phyloP scores from a whole-genome alignment of 2,329 filamentous ascomycete species.

The Ophiostoma ips region DNA sequence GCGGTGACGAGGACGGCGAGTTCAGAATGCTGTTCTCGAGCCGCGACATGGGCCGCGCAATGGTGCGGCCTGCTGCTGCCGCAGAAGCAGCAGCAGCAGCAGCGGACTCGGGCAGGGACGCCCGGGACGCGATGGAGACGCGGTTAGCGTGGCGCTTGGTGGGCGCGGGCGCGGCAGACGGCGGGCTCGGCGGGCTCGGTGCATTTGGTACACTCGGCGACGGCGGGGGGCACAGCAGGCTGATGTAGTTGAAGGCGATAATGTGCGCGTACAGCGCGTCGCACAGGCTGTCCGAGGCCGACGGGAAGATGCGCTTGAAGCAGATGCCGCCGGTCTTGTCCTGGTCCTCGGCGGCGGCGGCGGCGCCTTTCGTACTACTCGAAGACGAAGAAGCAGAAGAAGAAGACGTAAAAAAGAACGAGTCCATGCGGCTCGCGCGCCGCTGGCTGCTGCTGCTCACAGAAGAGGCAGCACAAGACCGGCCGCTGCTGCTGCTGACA shows the following conservation, averaged over 20 bases:
- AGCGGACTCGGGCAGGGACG: conserved; percentile 1
- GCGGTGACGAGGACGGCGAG: conserved; percentile 7
- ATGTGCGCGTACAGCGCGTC: conserved; percentile 46
- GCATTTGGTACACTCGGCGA: conserved; percentile 4
- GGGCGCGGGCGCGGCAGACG: too few species aligned
- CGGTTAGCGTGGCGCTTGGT: conserved; percentile 12
- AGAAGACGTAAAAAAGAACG: background rate
- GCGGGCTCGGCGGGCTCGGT: background rate
- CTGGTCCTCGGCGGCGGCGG: too few species aligned
- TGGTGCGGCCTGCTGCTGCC: background rate
- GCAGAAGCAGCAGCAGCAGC: too few species aligned
- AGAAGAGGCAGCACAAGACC: background rate
- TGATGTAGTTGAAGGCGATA: conserved; percentile 44
- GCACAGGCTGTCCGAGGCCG: conserved; percentile 39
- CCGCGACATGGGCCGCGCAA: background rate
- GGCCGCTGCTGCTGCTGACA: background rate
- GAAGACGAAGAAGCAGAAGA: too few species aligned
- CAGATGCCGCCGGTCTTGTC: conserved; percentile 6
- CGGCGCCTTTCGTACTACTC: too few species aligned
- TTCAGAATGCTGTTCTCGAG: background rate
- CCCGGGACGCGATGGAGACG: conserved; percentile 8
- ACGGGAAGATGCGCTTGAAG: conserved; percentile 38
- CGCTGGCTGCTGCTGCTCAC: background rate
- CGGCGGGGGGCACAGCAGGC: conserved; percentile 19
- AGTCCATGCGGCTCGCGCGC: background rate